Percentiles rank a stretch among this genome's conserved stretches.
Evolutionary conservation across 106 monocot genomes (phyloP).

Genomic region (Platanthera zijinensis): DNA sequence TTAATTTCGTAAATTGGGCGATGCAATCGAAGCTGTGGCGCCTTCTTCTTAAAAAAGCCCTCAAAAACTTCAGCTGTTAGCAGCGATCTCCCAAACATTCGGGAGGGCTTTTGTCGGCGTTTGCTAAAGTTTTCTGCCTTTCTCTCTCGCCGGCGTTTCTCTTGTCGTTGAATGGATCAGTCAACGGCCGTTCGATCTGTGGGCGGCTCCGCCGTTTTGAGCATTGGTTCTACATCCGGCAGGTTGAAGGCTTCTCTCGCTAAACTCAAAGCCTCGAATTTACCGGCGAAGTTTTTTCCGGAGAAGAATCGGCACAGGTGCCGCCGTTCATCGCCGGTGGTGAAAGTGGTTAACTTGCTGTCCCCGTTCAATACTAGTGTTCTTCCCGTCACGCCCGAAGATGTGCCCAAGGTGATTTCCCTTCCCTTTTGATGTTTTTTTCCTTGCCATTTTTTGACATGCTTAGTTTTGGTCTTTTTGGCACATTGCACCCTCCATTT

Average conservation of each 20-base stretch:
- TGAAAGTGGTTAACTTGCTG: not conserved
- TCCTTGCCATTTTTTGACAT: no score
- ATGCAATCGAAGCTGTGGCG: not conserved
- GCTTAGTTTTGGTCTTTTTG: no score
- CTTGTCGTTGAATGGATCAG: not conserved
- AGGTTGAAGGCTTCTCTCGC: not conserved
- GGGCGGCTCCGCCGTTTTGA: not conserved
- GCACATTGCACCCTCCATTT: no score
- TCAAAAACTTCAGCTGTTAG: not conserved
- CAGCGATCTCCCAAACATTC: not conserved
- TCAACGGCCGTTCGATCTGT: slow-evolving; percentile 1
- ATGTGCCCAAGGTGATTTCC: slow-evolving; percentile 6
- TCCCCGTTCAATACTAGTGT: not conserved
- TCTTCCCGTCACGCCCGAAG: slow-evolving; percentile 5
- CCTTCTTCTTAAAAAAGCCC: not conserved
- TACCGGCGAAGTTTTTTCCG: not conserved
- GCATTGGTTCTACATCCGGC: not conserved
- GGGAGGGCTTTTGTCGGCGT: not conserved
- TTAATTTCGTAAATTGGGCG: not conserved
- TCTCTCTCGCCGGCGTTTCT: not conserved
- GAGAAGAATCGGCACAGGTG: not conserved
- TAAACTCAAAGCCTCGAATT: not conserved
- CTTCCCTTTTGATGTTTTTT: no score
- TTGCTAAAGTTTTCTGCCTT: not conserved
- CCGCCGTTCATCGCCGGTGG: not conserved